phyloP scores from a whole-genome alignment of 495 filamentous ascomycete species.

The Aspergillus cavernicola region DNA sequence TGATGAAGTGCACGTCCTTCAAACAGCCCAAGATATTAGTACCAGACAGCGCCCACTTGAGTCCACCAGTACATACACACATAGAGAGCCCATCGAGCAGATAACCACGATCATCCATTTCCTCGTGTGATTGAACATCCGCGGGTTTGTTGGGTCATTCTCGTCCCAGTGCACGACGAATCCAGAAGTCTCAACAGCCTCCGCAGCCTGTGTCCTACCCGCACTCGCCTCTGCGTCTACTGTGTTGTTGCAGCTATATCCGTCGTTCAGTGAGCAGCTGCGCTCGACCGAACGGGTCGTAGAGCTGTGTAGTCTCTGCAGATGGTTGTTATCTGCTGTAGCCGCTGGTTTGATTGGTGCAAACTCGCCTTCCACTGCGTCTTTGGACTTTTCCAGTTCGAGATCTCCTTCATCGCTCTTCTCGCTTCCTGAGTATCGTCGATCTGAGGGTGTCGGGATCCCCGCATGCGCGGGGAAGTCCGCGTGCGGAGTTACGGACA shows the following conservation, averaged over 20 bases:
- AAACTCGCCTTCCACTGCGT: conserved; percentile 18
- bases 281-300: conserved; percentile 30
- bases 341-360: conserved; percentile 24
- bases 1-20: conserved; percentile 80
- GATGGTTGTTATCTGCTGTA: conserved; percentile 14
- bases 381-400: conserved; percentile 14
- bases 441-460: conserved; percentile 2
- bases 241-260: conserved; percentile 44
- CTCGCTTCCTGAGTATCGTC: conserved; percentile 7
- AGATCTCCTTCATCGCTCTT: conserved; percentile 11
- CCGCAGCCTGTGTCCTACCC: conserved; percentile 10
- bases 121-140: conserved; percentile 58
- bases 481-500: conserved; percentile 8
- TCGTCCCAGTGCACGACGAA: conserved; percentile 73
- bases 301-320: conserved; percentile 23
- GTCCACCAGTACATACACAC: conserved; percentile 63
- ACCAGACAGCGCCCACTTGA: neutral
- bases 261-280: conserved; percentile 60
- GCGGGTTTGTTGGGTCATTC: conserved; percentile 68
- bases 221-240: conserved; percentile 30
- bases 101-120: conserved; percentile 81
- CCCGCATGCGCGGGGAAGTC: conserved; percentile 9
- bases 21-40: conserved; percentile 11
- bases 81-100: conserved; percentile 66
- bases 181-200: conserved; percentile 19